Base-by-base conservation (phyloP, 495 filamentous ascomycete species). In the Penicillium simplicissimum region DNA sequence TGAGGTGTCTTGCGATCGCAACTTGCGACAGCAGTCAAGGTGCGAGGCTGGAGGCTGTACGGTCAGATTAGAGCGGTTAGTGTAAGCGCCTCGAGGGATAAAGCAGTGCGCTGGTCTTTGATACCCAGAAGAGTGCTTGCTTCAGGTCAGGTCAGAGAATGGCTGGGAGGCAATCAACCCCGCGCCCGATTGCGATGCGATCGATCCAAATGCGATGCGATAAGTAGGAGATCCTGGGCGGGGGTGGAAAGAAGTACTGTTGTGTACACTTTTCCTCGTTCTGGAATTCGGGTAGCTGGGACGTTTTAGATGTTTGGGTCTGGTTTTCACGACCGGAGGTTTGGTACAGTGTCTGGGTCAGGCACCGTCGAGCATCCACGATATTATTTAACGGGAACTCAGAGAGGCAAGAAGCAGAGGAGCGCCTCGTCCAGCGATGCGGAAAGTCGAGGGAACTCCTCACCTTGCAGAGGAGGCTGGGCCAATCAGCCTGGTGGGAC, bases 381-480 rank as follows among this genome's bases (percentile, higher is more conserved):
- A 59, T 52, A 42, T 40, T 52, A 42, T 40, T 42, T 14, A 53
- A 59, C 42, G 63, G 55, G 48, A 52, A 60, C 34, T 57, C 28
- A 49, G 40, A 48, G 43, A 51, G 51, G 33, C 10, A 55, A 43
- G 31, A 54, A 48, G 51, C 58, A 14, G 21, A 38, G 51, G 45
- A 60, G 54, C 57, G 62, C 60, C 67, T 67, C 60, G 57, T 59
- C 42, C 40, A 62, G 45, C 58, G 65, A 67, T 63, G 64, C 54
- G 65, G 63, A 40, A 58, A 40, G n/a, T 55, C 63, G 61, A 65
- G 59, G 51, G 58, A 53, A 64, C 65, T 67, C 65, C 65, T 68
- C 67, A 67, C 61, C 63, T 68, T 68, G 57, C 42, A 52, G 31
- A 65, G 61, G 69, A 66, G 69, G 69, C 55, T 72, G 69, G 69